phyloP scores from a whole-genome alignment of 2,329 filamentous ascomycete genomes.

The Cladosporium sp. region DNA sequence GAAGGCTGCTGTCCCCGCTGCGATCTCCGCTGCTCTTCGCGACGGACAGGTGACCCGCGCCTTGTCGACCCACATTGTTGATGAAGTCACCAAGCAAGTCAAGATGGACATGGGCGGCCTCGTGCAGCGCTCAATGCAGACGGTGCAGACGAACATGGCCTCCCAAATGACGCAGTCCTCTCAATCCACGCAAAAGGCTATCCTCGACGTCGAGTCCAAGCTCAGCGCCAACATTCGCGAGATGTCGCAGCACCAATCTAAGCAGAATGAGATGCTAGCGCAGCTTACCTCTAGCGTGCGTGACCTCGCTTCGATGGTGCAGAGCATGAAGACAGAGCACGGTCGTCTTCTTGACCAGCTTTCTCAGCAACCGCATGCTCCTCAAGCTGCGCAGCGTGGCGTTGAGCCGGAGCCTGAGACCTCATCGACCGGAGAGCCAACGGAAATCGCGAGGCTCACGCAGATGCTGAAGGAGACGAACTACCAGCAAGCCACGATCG shows the following conservation, averaged over 20 bases:
- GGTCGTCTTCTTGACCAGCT: not conserved
- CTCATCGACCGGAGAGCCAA: constrained; percentile 37
- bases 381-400: not conserved
- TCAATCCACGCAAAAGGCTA: constrained; percentile 59
- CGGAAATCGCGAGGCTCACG: constrained; percentile 58
- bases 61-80: constrained; percentile 65
- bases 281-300: constrained; percentile 9
- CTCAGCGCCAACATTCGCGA: constrained; percentile 5
- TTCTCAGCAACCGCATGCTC: not conserved
- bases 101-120: constrained; percentile 13
- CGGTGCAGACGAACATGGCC: constrained; percentile 43
- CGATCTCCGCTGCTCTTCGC: constrained; percentile 62
- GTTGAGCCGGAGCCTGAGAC: not conserved
- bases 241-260: constrained; percentile 1
- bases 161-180: constrained; percentile 49
- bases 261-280: constrained; percentile 6
- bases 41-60: constrained; percentile 66
- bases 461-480: constrained; percentile 53
- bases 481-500: constrained; percentile 39
- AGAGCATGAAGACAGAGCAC: constrained; percentile 8
- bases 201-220: constrained; percentile 56
- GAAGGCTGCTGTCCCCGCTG: constrained; percentile 60
- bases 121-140: constrained; percentile 63
- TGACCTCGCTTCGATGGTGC: constrained; percentile 2
- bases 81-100: constrained; percentile 51